phyloP scores from a whole-genome alignment of 768 basidiomycete genomes.

The Leccinum truebloodii region DNA sequence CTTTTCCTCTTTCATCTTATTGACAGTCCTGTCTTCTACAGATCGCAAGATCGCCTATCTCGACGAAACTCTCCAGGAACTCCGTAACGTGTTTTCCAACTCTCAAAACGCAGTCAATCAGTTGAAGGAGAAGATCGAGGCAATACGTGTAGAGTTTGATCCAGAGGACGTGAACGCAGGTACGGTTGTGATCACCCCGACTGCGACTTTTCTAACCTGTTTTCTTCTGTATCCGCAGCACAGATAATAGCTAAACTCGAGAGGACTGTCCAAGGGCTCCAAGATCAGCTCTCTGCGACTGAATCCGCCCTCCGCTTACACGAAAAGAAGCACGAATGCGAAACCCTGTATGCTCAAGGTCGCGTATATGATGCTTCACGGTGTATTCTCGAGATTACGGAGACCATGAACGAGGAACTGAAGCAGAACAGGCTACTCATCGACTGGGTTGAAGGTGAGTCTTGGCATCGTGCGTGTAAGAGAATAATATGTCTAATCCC shows the following conservation, averaged over 20 bases:
- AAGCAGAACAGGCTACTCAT: neutral
- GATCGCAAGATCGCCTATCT: neutral
- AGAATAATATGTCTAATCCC: neutral
- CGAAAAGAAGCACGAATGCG: neutral
- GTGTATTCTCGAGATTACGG: neutral
- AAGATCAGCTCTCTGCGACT: neutral
- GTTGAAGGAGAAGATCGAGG: neutral
- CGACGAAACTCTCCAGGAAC: neutral
- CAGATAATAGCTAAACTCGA: neutral
- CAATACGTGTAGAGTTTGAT: neutral
- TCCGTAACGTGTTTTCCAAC: neutral
- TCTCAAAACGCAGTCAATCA: neutral
- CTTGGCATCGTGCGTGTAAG: neutral
- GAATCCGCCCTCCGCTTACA: neutral
- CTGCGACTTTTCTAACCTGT: neutral
- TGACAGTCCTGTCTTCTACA: neutral
- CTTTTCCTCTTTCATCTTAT: neutral
- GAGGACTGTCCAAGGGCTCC: neutral
- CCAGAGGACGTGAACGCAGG: neutral
- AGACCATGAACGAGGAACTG: neutral
- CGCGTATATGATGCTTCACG: neutral
- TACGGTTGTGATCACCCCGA: neutral
- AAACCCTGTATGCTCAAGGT: neutral
- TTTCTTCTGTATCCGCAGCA: neutral
- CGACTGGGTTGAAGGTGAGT: neutral